phyloP scores from a whole-genome alignment of 2,329 filamentous ascomycete species.

The Aspergillus awamori region DNA sequence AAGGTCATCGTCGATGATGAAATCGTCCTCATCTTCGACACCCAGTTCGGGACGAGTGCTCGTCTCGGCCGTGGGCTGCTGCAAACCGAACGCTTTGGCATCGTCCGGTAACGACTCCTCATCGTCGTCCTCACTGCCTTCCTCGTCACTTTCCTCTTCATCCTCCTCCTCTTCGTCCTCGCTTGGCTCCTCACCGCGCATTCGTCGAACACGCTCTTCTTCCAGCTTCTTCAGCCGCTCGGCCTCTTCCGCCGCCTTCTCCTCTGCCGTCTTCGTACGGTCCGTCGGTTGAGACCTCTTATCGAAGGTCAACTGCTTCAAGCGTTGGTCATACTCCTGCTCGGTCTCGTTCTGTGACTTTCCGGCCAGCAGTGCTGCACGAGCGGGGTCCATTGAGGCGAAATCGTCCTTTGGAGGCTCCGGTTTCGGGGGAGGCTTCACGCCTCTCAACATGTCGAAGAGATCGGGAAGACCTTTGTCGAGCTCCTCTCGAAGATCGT shows the following conservation, averaged over 20 bases:
- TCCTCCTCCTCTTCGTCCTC: conserved; percentile 65
- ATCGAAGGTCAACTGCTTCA: conserved; percentile 82
- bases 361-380: conserved; percentile 62
- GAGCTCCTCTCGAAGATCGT: conserved; percentile 79
- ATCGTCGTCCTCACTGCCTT: conserved; percentile 45
- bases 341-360: conserved; percentile 70
- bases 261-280: conserved; percentile 88
- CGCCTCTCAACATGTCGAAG: conserved; percentile 67
- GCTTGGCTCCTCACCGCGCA: conserved; percentile 77
- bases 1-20: conserved; percentile 84
- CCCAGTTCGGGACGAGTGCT: conserved; percentile 56
- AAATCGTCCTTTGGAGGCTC: conserved; percentile 49
- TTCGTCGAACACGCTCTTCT: conserved; percentile 77
- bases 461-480: conserved; percentile 82
- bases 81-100: conserved; percentile 64
- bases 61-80: conserved; percentile 49
- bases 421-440: conserved; percentile 57
- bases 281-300: conserved; percentile 82
- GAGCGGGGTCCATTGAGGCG: conserved; percentile 63
- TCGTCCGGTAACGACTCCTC: conserved; percentile 57
- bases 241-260: conserved; percentile 76
- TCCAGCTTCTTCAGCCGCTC: conserved; percentile 78
- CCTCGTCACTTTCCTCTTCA: conserved; percentile 43
- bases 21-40: conserved; percentile 93
- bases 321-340: conserved; percentile 81